Evolutionary conservation across 306 rosid species (phyloP).

Genomic region (Sicyos edulis): DNA sequence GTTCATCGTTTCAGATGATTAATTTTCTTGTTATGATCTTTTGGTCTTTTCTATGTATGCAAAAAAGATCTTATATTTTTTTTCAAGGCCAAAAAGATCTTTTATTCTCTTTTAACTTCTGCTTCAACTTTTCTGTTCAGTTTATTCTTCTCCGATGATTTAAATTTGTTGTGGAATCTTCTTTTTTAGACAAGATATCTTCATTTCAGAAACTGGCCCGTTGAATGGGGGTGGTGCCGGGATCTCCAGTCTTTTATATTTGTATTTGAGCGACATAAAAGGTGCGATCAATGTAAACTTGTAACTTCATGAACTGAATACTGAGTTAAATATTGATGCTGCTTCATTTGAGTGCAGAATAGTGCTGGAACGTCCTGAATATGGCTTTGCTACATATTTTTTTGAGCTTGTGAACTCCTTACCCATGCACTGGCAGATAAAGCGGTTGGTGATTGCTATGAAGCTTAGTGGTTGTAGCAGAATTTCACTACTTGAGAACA

Average conservation of each 20-base stretch:
- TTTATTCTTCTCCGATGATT: conserved; percentile 12
- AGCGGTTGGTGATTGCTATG: conserved; percentile 82
- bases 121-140: conserved; percentile 7
- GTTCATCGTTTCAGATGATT: background rate
- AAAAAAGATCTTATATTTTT: background rate
- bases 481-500: conserved; percentile 72
- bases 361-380: conserved; percentile 92
- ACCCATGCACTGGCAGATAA: conserved; percentile 80
- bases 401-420: conserved; percentile 68
- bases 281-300: conserved; percentile 38
- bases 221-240: conserved; percentile 97
- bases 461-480: conserved; percentile 70
- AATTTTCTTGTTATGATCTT: background rate
- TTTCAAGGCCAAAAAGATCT: background rate
- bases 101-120: background rate
- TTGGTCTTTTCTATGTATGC: background rate
- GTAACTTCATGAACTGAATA: background rate
- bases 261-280: conserved; percentile 77
- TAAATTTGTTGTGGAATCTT: background rate
- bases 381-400: conserved; percentile 91
- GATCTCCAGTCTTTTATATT: conserved; percentile 89
- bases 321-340: background rate
- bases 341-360: conserved; percentile 48
- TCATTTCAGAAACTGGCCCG: conserved; percentile 76
- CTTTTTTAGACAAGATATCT: conserved; percentile 56